These are phyloP conservation scores for Pterocarpus santalinus DNA, from an alignment of 306 rosid genomes.

Conservation along the genomic window DNA sequence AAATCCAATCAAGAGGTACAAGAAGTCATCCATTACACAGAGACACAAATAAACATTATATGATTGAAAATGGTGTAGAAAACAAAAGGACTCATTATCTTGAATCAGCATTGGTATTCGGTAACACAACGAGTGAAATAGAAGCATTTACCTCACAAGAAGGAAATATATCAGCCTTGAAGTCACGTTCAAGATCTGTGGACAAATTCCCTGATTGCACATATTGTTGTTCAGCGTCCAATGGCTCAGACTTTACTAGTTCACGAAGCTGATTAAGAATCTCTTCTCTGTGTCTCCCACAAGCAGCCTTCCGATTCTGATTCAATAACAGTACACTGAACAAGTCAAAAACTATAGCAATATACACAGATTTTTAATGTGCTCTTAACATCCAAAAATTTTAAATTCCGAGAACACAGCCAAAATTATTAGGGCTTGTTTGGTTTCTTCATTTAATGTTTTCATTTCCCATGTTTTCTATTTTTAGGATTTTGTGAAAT, in stretches of 20 bases:
- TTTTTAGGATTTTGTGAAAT: too few species aligned
- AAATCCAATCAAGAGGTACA: background rate
- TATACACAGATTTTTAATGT: slow-evolving; percentile 37
- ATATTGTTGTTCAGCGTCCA: slow-evolving; percentile 43
- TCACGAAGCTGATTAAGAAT: slow-evolving; percentile 78
- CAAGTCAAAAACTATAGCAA: slow-evolving; percentile 50
- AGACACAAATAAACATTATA: background rate
- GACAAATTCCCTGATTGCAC: slow-evolving; percentile 43
- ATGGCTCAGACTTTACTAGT: slow-evolving; percentile 70
- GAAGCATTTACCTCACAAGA: slow-evolving; percentile 60
- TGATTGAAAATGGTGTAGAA: slow-evolving; percentile 9
- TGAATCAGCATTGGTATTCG: slow-evolving; percentile 2
- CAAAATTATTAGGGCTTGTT: background rate
- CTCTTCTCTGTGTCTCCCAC: slow-evolving; percentile 82
- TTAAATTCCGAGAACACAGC: background rate
- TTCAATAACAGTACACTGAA: slow-evolving; percentile 61
- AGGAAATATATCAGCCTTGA: slow-evolving; percentile 55
- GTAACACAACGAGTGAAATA: background rate
- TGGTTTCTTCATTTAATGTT: too few species aligned
- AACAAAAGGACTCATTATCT: background rate
- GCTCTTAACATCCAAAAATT: slow-evolving; percentile 20
- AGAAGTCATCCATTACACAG: too few species aligned
- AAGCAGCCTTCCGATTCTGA: slow-evolving; percentile 86
- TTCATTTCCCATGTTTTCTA: too few species aligned
- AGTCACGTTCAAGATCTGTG: slow-evolving; percentile 49